Percentiles rank a stretch among this genome's conserved stretches.
phyloP scores from a whole-genome alignment of 2,329 filamentous ascomycete species.

The Aspergillus arachidicola region DNA sequence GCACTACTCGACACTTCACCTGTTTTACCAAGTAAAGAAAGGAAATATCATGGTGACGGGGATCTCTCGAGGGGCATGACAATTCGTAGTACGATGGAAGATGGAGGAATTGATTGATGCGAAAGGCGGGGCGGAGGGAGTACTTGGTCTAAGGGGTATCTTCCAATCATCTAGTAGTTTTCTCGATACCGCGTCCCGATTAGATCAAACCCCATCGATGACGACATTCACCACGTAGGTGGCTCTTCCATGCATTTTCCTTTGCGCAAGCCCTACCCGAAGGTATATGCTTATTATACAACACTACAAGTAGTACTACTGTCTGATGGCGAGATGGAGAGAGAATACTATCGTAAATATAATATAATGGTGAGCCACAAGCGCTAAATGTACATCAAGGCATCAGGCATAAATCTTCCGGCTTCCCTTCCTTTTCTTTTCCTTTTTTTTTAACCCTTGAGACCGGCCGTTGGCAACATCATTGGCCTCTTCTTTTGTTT shows the following conservation, averaged over 20 bases:
- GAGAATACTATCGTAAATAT: background rate
- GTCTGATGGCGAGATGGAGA: no score
- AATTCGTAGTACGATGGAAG: background rate
- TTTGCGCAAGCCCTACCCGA: no score
- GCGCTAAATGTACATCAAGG: conserved; percentile 20
- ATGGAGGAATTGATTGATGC: background rate
- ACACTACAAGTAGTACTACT: no score
- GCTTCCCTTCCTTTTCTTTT: conserved; percentile 2
- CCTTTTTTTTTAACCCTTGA: background rate
- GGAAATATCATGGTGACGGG: background rate
- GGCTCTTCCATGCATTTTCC: background rate
- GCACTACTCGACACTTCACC: background rate
- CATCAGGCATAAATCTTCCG: conserved; percentile 18
- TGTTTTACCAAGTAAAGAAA: background rate
- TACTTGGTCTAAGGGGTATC: background rate
- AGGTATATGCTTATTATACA: no score
- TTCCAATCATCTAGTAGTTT: background rate
- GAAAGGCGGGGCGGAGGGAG: background rate
- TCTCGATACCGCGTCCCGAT: background rate
- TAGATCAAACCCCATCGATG: background rate
- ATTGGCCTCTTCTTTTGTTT: conserved; percentile 13
- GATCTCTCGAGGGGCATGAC: background rate
- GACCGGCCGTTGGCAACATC: conserved; percentile 10
- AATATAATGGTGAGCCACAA: conserved; percentile 5
- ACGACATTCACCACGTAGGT: conserved; percentile 1